Evolutionary conservation across 225 moss, liverwort and hornwort genomes (phyloP).

Genomic region (Marchantia paleacea): DNA sequence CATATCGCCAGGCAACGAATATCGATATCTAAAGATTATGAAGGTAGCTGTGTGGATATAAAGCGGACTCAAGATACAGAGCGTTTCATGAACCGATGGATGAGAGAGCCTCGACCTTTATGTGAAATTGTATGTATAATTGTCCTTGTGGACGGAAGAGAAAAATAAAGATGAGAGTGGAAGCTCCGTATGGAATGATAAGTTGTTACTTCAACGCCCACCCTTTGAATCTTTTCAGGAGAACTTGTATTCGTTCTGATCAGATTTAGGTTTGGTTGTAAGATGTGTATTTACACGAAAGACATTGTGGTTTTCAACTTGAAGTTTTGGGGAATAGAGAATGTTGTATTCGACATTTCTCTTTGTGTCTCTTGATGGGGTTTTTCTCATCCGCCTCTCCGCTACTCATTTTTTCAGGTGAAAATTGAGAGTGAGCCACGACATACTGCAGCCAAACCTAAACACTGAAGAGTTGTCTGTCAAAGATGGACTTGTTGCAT

Average conservation of each 20-base stretch:
- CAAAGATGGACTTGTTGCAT: not conserved
- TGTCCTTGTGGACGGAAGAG: constrained; percentile 5
- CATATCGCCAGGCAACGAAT: not conserved
- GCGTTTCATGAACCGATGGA: not conserved
- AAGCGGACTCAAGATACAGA: not conserved
- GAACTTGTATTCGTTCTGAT: not conserved
- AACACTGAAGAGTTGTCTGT: not conserved
- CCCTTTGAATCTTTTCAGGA: not conserved
- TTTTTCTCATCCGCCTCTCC: not conserved
- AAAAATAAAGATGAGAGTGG: constrained; percentile 10
- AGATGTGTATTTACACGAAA: not conserved
- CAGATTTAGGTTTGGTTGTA: not conserved
- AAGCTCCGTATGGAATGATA: not conserved
- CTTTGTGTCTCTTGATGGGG: not conserved
- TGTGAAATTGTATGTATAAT: not conserved
- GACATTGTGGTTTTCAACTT: not conserved
- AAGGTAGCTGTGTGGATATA: constrained; percentile 13
- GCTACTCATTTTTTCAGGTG: constrained; percentile 10
- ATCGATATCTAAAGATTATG: not conserved
- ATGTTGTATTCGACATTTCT: not conserved
- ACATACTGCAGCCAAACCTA: not conserved
- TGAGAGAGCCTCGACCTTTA: not conserved
- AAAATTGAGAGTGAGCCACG: not conserved
- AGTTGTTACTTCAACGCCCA: not conserved
- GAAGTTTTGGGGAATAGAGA: not conserved